These are phyloP conservation scores for Ceratocystis papillata DNA, from an alignment of 2,329 filamentous ascomycete species.

Conservation along the genomic window DNA sequence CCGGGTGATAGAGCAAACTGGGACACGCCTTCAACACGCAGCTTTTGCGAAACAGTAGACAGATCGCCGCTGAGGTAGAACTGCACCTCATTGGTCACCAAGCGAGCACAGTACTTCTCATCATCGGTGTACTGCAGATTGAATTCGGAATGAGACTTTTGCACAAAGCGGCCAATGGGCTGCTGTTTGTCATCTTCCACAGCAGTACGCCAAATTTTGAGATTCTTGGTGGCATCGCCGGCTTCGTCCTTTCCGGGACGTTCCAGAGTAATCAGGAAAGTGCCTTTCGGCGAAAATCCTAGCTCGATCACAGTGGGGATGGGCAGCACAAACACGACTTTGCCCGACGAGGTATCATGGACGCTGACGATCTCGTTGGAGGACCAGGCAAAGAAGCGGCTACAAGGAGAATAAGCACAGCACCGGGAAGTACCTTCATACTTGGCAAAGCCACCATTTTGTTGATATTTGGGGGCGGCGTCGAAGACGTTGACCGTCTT, in stretches of 20 bases:
- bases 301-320: constrained; percentile 85
- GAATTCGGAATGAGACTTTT: constrained; percentile 92
- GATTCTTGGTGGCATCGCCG: constrained; percentile 45
- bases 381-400: constrained; percentile 92
- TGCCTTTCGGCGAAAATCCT: constrained; percentile 84
- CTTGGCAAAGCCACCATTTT: constrained; percentile 70
- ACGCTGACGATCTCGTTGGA: constrained; percentile 77
- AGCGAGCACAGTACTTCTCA: constrained; percentile 83
- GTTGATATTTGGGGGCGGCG: constrained; percentile 76
- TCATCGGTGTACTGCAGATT: constrained; percentile 94
- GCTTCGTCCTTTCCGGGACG: constrained; percentile 76
- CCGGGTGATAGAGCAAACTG: constrained; percentile 87
- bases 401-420: constrained; percentile 84
- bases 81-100: constrained; percentile 94
- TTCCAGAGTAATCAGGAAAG: constrained; percentile 95
- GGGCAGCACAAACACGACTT: constrained; percentile 61
- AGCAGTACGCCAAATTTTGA: constrained; percentile 91
- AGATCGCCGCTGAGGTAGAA: constrained; percentile 88
- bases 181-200: constrained; percentile 56
- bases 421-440: constrained; percentile 92
- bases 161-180: constrained; percentile 80
- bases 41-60: constrained; percentile 83
- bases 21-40: constrained; percentile 78
- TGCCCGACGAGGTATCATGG: constrained; percentile 67
- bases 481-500: constrained; percentile 93